These are phyloP conservation scores for Fusarium dimerum DNA, from an alignment of 2,329 filamentous ascomycete species.

Conservation along the genomic window DNA sequence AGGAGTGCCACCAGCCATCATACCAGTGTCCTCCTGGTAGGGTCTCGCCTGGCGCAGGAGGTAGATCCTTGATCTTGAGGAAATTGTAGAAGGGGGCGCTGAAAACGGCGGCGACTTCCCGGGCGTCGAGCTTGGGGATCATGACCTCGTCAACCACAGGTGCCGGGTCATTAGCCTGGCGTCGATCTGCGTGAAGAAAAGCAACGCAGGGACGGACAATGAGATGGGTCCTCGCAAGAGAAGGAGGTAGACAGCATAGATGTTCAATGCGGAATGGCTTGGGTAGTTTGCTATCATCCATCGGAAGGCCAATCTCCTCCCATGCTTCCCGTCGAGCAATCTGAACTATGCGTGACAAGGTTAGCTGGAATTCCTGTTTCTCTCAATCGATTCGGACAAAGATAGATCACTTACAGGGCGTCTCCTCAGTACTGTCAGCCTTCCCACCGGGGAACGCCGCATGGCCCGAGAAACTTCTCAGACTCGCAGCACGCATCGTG, in stretches of 20 bases:
- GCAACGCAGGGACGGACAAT: constrained; percentile 77
- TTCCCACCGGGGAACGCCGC: constrained; percentile 84
- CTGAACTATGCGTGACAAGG: constrained; percentile 55
- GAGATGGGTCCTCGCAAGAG: constrained; percentile 71
- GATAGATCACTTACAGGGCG: constrained; percentile 52
- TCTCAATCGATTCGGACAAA: not conserved
- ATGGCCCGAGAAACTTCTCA: constrained; percentile 76
- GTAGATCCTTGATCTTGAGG: constrained; percentile 61
- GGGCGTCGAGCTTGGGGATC: constrained; percentile 80
- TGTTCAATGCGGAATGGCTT: constrained; percentile 82
- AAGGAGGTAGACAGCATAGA: constrained; percentile 79
- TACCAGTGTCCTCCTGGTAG: constrained; percentile 73
- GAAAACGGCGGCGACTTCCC: constrained; percentile 93
- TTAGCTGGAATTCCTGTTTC: not conserved
- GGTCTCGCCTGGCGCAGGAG: constrained; percentile 36
- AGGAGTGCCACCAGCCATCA: constrained; percentile 77
- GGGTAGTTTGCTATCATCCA: constrained; percentile 68
- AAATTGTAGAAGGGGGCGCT: constrained; percentile 88
- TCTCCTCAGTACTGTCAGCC: constrained; percentile 58
- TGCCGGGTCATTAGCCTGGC: constrained; percentile 29
- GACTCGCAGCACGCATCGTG: constrained; percentile 65
- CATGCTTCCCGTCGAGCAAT: constrained; percentile 87
- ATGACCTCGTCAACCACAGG: constrained; percentile 66
- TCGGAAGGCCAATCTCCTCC: constrained; percentile 89
- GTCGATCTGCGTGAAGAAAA: constrained; percentile 67